A percentile compares a stretch with the other conserved stretches of the same genome.
Conservation (phyloP, 2,329 filamentous ascomycete species). For the Botrytis aclada region DNA sequence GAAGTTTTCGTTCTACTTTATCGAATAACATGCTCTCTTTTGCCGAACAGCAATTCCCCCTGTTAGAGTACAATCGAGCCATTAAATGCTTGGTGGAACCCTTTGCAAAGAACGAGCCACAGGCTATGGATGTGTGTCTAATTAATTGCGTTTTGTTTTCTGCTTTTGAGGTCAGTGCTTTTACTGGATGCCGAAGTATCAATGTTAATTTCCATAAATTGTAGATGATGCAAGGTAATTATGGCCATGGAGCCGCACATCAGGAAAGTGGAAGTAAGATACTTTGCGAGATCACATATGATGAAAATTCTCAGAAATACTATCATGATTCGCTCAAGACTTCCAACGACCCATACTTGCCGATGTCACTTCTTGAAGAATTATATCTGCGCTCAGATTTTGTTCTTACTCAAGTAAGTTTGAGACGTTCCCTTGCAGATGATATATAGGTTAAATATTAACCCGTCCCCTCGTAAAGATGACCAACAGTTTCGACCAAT, state of each 20-base stretch:
- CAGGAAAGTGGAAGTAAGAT: constrained; percentile 22
- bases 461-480: background rate
- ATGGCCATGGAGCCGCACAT: constrained; percentile 26
- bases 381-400: constrained; percentile 26
- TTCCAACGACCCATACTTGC: constrained; percentile 22
- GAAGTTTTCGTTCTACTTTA: background rate
- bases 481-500: background rate
- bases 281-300: constrained; percentile 25
- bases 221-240: constrained; percentile 28
- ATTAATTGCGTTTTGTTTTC: constrained; percentile 12
- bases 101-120: background rate
- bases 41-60: background rate
- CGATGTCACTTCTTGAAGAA: constrained; percentile 22
- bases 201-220: background rate
- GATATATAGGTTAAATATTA: background rate
- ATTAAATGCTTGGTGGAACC: constrained; percentile 8
- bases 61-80: background rate
- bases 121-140: constrained; percentile 12
- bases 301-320: constrained; percentile 17
- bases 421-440: background rate
- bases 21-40: background rate
- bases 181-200: background rate
- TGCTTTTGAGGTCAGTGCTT: constrained; percentile 7
- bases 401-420: constrained; percentile 24
- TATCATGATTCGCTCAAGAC: constrained; percentile 17